Base-by-base conservation (phyloP, 2,329 filamentous ascomycete species). In the Zarea fungicola region DNA sequence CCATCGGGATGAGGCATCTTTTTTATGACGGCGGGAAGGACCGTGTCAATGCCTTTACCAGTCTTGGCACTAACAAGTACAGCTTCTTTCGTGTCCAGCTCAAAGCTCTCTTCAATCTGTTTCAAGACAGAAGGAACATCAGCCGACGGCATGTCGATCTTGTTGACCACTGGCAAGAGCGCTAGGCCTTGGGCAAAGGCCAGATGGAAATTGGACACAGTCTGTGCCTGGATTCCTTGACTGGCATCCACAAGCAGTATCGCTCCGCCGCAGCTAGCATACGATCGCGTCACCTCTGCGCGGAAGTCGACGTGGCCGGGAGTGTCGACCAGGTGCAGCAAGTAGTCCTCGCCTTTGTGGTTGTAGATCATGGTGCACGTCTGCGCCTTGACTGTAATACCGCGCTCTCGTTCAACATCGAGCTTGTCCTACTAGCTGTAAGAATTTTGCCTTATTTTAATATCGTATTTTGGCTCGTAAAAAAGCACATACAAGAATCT, bases 341-440 rank as follows among this genome's bases (percentile, higher is more conserved):
- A 77, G 65, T 97, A 97, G 66, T 99, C 93, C 26, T 86, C 73
- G 14, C 87, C 91, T 16, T 85, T 74, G 70, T 96, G 76, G 23
- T 86, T 89, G 73, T 96, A 96, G 45, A 99, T 80, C 93, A 99
- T 99, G 49, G 86, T 93, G 69, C 93, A 97, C 50, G 93, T 97
- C 73, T 99, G 93, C 48, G 93, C 93, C 74, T 99, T 99, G 65
- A 99, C 93, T 0, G 93, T 99, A 65, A 99, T 99, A 53, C 93
- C 93, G 32, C 93, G 82, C 69, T 97, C 90, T 44, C 93, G 79
- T 71, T 99, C 93, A 48, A 99, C 93, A 65, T 99, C 93, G 29
- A 99, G 80, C 66, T 96, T 96, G 70, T 99, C 93, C 69, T 73
- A 23, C 8, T 9, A 22, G 10, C 21, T 21, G 32, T 49, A 6